Evolutionary conservation across 306 rosid species (phyloP), one percentile per base, ranked within the genome.

Genomic region (Vigna angularis): DNA sequence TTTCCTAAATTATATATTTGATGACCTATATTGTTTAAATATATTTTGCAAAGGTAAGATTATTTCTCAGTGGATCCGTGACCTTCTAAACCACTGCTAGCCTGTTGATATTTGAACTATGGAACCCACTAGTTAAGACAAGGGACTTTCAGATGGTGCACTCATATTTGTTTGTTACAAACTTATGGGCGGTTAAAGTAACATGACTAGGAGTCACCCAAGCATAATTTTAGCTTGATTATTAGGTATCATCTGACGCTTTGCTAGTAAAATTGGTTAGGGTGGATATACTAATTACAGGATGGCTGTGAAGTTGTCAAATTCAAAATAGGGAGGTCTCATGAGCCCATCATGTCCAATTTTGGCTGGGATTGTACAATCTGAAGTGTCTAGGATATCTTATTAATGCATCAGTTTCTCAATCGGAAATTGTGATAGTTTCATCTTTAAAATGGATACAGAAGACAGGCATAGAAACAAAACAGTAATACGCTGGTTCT

Each of bases 221-320:
- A 59, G 50, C 80, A 64, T 34, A 76, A 38, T 59, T 30, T 55
- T 57, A 44, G 75, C 68, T 57, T 38, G 51, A n/a, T 20, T 68
- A 45, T 30, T 67, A n/a, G 45, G 26, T 28, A 17, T 18, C 59
- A 8, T 63, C 50, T 48, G 10, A 14, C n/a, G 0, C 11, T 56
- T 28, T 48, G 48, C 70, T 18, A 45, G 34, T 64, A 9, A 53
- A 78, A 55, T 66, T 83, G 72, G 45, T 57, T 66, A 50, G 66
- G 70, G 32, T 48, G 61, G 45, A 73, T 73, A 40, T 13, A 77
- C 61, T 13, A 38, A 3, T 20, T 50, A 17, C 18, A 20, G 40
- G 57, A 72, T 40, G 57, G 57, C 50, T 61, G 72, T 75, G 42
- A 50, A 34, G 28, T 64, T 42, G 50, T 75, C 6, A 64, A 50